Evolutionary conservation across 106 monocot genomes (phyloP).

Genomic region (Xerophyta viscosa): DNA sequence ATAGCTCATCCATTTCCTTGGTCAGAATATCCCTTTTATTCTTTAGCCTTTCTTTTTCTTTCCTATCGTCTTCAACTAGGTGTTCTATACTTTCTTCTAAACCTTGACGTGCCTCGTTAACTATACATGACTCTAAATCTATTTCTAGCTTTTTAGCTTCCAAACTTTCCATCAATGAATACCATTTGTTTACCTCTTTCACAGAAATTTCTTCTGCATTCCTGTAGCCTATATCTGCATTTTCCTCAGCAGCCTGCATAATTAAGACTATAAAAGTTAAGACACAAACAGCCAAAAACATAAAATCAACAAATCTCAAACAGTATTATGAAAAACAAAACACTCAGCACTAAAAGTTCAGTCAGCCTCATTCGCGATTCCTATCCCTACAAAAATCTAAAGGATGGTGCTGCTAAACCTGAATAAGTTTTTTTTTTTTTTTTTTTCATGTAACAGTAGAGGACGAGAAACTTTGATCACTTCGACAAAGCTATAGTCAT

Average conservation of each 20-base stretch:
- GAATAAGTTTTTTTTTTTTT: too few species aligned
- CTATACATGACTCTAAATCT: conserved; percentile 43
- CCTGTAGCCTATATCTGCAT: conserved; percentile 46
- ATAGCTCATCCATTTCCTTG: conserved; percentile 66
- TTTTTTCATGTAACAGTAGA: too few species aligned
- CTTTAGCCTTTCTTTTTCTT: conserved; percentile 49
- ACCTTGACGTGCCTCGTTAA: conserved; percentile 56
- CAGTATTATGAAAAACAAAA: too few species aligned
- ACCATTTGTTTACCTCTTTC: conserved; percentile 64
- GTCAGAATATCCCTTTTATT: conserved; percentile 35
- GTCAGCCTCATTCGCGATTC: too few species aligned
- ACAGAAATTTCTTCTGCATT: conserved; percentile 46
- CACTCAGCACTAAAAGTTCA: too few species aligned
- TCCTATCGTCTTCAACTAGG: conserved; percentile 66
- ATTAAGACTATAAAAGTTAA: neutral
- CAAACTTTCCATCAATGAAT: conserved; percentile 50
- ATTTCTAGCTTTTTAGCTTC: conserved; percentile 57
- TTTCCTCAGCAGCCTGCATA: conserved; percentile 61
- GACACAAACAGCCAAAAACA: too few species aligned
- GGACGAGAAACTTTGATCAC: too few species aligned
- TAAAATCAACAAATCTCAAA: too few species aligned
- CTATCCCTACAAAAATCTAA: too few species aligned
- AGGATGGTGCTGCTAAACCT: too few species aligned
- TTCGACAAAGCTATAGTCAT: too few species aligned
- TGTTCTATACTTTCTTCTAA: conserved; percentile 50